phyloP scores from a whole-genome alignment of 257 asterid genomes.

The Nicotiana otophora region DNA sequence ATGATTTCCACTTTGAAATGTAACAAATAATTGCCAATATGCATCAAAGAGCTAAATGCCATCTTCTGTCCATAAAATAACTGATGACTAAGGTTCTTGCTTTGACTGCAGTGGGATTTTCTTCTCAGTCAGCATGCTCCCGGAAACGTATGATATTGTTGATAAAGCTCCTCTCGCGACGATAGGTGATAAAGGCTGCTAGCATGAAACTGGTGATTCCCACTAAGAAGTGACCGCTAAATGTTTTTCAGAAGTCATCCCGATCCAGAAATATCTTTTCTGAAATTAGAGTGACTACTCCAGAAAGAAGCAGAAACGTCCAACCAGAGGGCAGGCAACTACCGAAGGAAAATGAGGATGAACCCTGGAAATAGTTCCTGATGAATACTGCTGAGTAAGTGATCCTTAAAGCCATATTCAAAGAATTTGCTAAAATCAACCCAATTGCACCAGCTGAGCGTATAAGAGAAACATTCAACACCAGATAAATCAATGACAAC shows the following conservation, averaged over 20 bases:
- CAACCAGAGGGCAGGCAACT: conserved; percentile 83
- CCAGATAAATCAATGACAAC: conserved; percentile 69
- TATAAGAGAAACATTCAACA: conserved; percentile 66
- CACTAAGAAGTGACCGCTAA: conserved; percentile 56
- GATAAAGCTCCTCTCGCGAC: conserved; percentile 63
- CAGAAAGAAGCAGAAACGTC: conserved; percentile 51
- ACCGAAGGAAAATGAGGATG: conserved; percentile 65
- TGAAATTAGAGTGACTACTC: conserved; percentile 54
- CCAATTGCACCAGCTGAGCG: conserved; percentile 86
- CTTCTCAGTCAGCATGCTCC: conserved; percentile 61
- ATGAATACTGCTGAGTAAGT: conserved; percentile 73
- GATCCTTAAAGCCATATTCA: conserved; percentile 89
- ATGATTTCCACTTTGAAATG: not conserved
- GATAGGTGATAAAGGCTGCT: conserved; percentile 49
- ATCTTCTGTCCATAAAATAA: not conserved
- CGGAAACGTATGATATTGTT: conserved; percentile 59
- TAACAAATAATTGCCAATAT: not conserved
- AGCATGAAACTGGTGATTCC: conserved; percentile 55
- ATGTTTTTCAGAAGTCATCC: conserved; percentile 72
- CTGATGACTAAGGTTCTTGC: not conserved
- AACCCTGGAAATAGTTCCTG: conserved; percentile 73
- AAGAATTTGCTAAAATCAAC: conserved; percentile 75
- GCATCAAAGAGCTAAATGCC: not conserved
- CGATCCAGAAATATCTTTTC: conserved; percentile 58
- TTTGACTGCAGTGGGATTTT: not conserved